Evolutionary conservation across 139 green algal genomes (phyloP), one percentile per base, ranked within the genome.

Genomic region (Haematococcus lacustris): DNA sequence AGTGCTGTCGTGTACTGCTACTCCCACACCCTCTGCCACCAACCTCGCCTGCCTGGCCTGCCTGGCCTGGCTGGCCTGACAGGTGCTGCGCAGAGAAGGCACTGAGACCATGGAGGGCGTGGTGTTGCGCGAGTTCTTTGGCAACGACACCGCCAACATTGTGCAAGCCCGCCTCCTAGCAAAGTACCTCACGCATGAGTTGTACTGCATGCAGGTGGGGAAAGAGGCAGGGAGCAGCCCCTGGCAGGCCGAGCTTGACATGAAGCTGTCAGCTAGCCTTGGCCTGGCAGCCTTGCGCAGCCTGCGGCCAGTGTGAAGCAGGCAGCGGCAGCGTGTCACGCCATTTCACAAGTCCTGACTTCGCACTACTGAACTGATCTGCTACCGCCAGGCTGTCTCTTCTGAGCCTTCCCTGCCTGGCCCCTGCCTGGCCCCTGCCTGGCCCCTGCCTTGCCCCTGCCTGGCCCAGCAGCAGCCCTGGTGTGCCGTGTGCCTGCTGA

Each of bases 121-220:
- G 30, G 32, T 84, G 13, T 68, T 84, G 40, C 61, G 62, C 2
- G 47, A 77, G 38, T 84, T 79, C 66, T 85, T 80, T 40, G 80
- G 79, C 1, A 70, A 39, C 2, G 80, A 85, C 51, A n/a, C 25
- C 2, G 63, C 61, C 0, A 66, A 79, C 28, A 35, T 38, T 50
- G 28, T 66, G 23, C 79, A 84, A n/a, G 50, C 73, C 39, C 32
- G 66, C 26, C 60, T 88, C 60, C 35, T 86, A 60, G 70, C 77
- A 0, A 62, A 62, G 26, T 88, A 86, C 71, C n/a, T 83, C 2
- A 66, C 70, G 37, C 71, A 79, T 51, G 75, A 88, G 78, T 64
- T 83, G 43, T 47, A 78, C 23, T 88, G 78, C 68, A 53, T 88
- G 57, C 28, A 76, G 63, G 28, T 73, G 63, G 2, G 38, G 33